phyloP scores from a whole-genome alignment of 495 filamentous ascomycete species.

The Penicillium manginii region DNA sequence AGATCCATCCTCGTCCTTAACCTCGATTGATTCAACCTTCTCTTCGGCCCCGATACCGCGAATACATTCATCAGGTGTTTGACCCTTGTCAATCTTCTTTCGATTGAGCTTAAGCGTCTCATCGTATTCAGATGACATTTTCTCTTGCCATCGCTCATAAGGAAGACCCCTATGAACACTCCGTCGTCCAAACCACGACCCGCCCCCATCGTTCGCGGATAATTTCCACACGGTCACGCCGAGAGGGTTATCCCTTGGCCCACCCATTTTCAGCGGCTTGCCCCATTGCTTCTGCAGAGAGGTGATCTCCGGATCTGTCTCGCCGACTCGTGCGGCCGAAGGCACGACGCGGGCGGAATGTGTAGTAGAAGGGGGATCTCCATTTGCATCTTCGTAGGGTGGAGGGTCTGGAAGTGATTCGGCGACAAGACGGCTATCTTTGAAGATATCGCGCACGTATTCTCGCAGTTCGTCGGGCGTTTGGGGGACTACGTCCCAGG shows the following conservation, averaged over 20 bases:
- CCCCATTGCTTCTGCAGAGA: conserved; percentile 80
- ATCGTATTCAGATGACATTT: conserved; percentile 50
- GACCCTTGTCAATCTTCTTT: conserved; percentile 53
- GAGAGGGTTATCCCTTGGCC: conserved; percentile 71
- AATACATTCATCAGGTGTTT: conserved; percentile 57
- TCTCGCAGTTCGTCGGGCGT: conserved; percentile 51
- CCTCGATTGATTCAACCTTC: conserved; percentile 61
- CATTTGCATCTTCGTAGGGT: conserved; percentile 19
- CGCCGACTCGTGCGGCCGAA: conserved; percentile 55
- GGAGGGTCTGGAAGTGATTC: conserved; percentile 75
- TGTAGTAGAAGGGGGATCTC: neutral
- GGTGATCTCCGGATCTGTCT: conserved; percentile 49
- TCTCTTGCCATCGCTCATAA: conserved; percentile 67
- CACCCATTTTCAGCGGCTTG: conserved; percentile 73
- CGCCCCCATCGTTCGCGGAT: conserved; percentile 74
- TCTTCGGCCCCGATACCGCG: conserved; percentile 83
- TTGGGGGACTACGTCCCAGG: conserved; percentile 64
- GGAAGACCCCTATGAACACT: conserved; percentile 78
- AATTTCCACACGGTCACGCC: conserved; percentile 81
- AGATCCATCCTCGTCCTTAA: conserved; percentile 54
- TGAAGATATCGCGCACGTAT: conserved; percentile 64
- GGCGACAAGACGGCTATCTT: conserved; percentile 67
- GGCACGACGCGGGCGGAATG: conserved; percentile 49
- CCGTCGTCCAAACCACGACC: conserved; percentile 85
- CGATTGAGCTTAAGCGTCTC: conserved; percentile 61